Conservation (phyloP, 1,284 basidiomycete genomes). For the Caloboletus firmus region DNA sequence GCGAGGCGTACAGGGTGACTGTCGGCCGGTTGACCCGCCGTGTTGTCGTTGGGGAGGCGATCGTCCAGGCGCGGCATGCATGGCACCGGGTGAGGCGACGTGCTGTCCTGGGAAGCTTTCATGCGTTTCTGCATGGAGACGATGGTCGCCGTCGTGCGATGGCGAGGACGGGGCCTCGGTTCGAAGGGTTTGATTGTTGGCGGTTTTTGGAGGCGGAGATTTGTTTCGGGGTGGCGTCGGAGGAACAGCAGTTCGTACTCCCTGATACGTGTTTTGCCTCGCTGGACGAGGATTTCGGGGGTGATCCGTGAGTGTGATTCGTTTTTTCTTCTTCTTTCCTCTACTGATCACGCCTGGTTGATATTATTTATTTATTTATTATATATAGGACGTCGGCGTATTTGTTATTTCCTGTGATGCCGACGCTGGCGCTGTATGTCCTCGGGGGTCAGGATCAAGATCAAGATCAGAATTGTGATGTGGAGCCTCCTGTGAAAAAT, state of each 20-base stretch:
- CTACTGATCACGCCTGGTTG: neutral
- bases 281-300: conserved; percentile 35
- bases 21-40: conserved; percentile 22
- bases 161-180: conserved; percentile 3
- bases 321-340: neutral
- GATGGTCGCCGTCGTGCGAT: neutral
- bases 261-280: conserved; percentile 39
- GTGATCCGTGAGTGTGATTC: conserved; percentile 24
- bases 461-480: neutral
- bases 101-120: conserved; percentile 28
- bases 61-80: conserved; percentile 28
- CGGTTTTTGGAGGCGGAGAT: conserved; percentile 35
- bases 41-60: conserved; percentile 16
- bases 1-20: conserved; percentile 43
- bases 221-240: conserved; percentile 37
- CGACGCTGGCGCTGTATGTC: conserved; percentile 52
- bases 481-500: conserved; percentile 3
- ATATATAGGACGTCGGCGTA: conserved; percentile 44
- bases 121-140: conserved; percentile 29
- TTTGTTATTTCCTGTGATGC: conserved; percentile 54
- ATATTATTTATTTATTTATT: neutral
- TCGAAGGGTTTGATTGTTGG: conserved; percentile 32
- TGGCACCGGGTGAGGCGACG: conserved; percentile 33
- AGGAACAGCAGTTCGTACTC: conserved; percentile 38
- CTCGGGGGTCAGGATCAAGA: conserved; percentile 33